These are phyloP conservation scores for Elongisporangium anandrum DNA, from an alignment of 352 stramenopile species.

Conservation along the genomic window DNA sequence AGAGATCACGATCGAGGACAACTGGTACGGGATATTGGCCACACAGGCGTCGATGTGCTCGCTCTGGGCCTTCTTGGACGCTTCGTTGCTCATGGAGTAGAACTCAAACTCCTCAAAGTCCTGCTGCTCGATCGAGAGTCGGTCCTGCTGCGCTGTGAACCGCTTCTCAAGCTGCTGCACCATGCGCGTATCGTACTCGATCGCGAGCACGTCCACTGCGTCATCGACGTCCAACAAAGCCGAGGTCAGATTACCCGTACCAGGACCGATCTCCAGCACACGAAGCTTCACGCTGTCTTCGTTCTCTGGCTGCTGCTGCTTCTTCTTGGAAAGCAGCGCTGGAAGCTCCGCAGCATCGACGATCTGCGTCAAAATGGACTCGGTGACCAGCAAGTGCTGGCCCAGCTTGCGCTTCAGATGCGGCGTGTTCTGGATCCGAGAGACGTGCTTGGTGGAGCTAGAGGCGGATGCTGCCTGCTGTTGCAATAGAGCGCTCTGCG, in stretches of 20 bases:
- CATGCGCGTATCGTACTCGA: constrained; percentile 82
- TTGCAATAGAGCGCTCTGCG: neutral
- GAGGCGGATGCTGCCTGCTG: neutral
- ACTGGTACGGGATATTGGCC: constrained; percentile 86
- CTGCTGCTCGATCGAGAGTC: constrained; percentile 30
- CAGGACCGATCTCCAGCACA: constrained; percentile 83
- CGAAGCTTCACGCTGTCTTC: constrained; percentile 13
- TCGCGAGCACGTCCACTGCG: constrained; percentile 47
- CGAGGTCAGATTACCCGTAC: constrained; percentile 85
- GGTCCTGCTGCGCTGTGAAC: constrained; percentile 23
- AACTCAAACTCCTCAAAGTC: constrained; percentile 42
- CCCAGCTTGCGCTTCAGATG: constrained; percentile 81
- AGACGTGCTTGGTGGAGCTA: constrained; percentile 23
- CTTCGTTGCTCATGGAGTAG: constrained; percentile 7
- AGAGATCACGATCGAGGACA: constrained; percentile 80
- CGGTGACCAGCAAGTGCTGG: constrained; percentile 73
- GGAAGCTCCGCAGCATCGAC: constrained; percentile 54
- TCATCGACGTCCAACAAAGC: constrained; percentile 46
- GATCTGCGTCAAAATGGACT: constrained; percentile 58
- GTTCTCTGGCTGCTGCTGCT: neutral
- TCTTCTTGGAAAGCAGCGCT: constrained; percentile 17
- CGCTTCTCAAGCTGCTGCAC: constrained; percentile 59
- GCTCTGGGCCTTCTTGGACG: constrained; percentile 1
- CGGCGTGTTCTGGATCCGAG: constrained; percentile 45
- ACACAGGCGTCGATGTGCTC: constrained; percentile 63